Conservation (phyloP, 345 rosid species). For the Cochlearia excelsa region DNA sequence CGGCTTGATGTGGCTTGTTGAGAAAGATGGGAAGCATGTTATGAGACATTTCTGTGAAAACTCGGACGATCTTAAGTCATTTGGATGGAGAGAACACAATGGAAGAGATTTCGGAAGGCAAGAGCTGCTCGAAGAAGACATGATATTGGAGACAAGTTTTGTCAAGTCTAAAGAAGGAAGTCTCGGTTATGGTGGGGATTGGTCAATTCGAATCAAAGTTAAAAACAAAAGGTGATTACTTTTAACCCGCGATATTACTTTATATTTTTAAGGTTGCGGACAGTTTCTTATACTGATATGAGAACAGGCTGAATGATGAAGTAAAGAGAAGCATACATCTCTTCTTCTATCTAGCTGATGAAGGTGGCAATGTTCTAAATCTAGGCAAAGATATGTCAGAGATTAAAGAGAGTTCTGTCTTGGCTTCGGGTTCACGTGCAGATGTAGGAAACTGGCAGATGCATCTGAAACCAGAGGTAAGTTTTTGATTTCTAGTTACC, state of each 20-base stretch:
- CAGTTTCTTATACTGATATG: constrained; percentile 6
- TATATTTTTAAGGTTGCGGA: neutral
- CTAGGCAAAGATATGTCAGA: constrained; percentile 39
- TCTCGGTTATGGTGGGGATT: constrained; percentile 56
- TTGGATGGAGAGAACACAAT: constrained; percentile 89
- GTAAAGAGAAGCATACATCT: constrained; percentile 54
- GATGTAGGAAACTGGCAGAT: constrained; percentile 85
- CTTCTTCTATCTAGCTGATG: constrained; percentile 87
- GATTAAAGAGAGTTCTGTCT: constrained; percentile 41
- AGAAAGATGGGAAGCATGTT: constrained; percentile 68
- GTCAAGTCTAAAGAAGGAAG: neutral
- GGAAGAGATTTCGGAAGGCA: constrained; percentile 59
- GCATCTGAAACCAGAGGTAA: constrained; percentile 69
- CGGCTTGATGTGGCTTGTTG: constrained; percentile 97
- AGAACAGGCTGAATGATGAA: constrained; percentile 46
- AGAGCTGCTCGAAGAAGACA: neutral
- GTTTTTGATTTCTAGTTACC: constrained; percentile 3
- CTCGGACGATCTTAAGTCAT: constrained; percentile 69
- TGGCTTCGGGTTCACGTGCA: constrained; percentile 66
- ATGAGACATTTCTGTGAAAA: constrained; percentile 90
- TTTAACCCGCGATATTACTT: neutral
- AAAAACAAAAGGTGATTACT: constrained; percentile 46
- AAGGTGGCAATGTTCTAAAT: constrained; percentile 58
- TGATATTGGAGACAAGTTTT: neutral
- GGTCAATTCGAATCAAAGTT: constrained; percentile 69